Base-by-base conservation (phyloP, 495 filamentous ascomycete genomes). In the Evernia prunastri region DNA sequence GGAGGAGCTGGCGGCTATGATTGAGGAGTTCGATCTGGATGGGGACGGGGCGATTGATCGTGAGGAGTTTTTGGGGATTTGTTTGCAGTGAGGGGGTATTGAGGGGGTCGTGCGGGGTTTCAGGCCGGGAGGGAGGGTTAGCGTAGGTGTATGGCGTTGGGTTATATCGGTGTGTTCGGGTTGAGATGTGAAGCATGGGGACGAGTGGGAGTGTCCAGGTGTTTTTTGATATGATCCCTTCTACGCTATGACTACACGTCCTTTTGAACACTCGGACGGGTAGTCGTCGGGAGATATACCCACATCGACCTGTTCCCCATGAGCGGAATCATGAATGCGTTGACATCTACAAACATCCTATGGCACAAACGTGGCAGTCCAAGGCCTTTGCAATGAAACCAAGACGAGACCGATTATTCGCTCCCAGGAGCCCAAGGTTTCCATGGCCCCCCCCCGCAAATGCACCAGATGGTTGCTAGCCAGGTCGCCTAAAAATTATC, bases 21-120 rank as follows among this genome's bases (percentile, higher is more conserved):
- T 98, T 78, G 92, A 96, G 76, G 94, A 98, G 78, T 98, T 98
- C 82, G 94, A 98, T 80, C 78, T 96, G 63, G 89, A 93, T 73
- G 92, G 90, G 0, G 92, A 95, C 68, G 91, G 91, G 9, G 91
- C 86, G 67, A 94, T 97, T 63, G 89, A 86, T 67, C 79, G 87
- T 70, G 93, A 97, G 65, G 93, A 94, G 74, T 97, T 97, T 80
- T 81, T 96, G 64, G 81, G 81, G 36, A 92, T 93, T 69, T 92
- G 89, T 72, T 80, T 81, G 76, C 80, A 81, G 70, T 82, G 68
- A 76, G 0, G 25, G 35, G 4, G 23, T 17, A 9, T n/a, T 51
- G 12, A 3, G 1, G 23, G 6, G 7, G 13, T 10, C 3, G 4
- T 0, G 9, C 6, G 25, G 12, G 25, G 4, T 18, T n/a, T 1